Evolutionary conservation across 176 grass and related monocot species (phyloP).

Genomic region (Avena sativa): DNA sequence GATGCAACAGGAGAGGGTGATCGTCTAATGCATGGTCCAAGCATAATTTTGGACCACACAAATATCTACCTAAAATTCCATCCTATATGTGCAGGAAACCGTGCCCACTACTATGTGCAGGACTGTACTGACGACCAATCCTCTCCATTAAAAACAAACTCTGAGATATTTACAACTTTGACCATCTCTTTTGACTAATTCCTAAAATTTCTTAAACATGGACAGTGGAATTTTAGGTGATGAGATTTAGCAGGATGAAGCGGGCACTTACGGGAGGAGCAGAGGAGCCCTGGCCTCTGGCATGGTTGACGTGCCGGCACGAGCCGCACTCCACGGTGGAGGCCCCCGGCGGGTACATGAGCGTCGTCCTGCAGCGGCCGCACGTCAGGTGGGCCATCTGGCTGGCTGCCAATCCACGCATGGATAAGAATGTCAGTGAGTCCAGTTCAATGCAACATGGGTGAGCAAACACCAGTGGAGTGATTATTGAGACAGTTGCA

Average conservation of each 20-base stretch:
- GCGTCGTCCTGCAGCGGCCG: constrained; percentile 47
- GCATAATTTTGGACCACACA: background rate
- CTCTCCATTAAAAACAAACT: background rate
- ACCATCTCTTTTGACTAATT: background rate
- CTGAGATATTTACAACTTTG: background rate
- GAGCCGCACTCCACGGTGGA: constrained; percentile 52
- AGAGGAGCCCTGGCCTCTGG: constrained; percentile 41
- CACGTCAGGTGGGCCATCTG: constrained; percentile 56
- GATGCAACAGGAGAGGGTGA: background rate
- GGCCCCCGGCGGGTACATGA: constrained; percentile 56
- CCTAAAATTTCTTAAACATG: background rate
- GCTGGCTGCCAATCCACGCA: constrained; percentile 28
- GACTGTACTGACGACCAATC: background rate
- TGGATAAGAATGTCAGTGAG: background rate
- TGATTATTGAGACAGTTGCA: background rate
- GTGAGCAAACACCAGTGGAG: background rate
- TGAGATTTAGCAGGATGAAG: background rate
- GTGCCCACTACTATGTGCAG: no score
- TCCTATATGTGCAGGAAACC: background rate
- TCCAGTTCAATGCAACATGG: constrained; percentile 6
- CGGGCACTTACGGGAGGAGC: constrained; percentile 5
- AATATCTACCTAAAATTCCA: background rate
- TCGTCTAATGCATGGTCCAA: constrained; percentile 14
- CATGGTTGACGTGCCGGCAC: constrained; percentile 48
- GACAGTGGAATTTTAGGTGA: background rate